Base-by-base conservation (phyloP, 352 stramenopile species). In the Pythium phragmitis region DNA sequence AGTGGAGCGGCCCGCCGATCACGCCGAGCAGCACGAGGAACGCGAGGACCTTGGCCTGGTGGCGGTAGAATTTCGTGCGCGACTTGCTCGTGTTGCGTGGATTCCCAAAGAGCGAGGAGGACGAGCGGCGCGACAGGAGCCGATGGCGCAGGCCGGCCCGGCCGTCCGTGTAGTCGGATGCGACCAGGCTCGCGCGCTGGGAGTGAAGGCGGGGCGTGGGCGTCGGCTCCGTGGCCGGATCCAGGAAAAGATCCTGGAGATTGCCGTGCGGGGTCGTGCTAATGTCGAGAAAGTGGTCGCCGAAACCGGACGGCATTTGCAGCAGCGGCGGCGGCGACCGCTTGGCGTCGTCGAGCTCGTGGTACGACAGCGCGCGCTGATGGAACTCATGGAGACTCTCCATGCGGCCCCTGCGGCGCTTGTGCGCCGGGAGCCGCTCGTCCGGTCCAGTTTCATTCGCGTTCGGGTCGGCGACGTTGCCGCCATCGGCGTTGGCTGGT, bases 351-450 rank as follows among this genome's bases (percentile, higher is more conserved):
- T 58, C 51, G 21, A 58, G 34, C 42, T 75, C 65, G 23, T 77
- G 51, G 37, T 91, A 91, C 30, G 75, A 82, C 43, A 80, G 75
- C 41, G 79, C 85, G 33, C 85, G 85, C 67, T 92, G 85, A 69
- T 92, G 82, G 73, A 94, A 94, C 75, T 94, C 85, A 59, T 89
- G 80, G 28, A 94, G 72, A 63, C 82, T 92, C 43, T 73, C 73
- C 52, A 94, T 91, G 51, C 83, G 85, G 1, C 85, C 85, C 16
- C 70, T 77, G 51, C 82, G 82, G 48, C 82, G 82, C 74, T 88
- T 77, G 59, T 91, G 79, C 17, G 80, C 71, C 4, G 85, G 85
- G 50, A 91, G 60, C 54, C 72, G 63, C 26, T 82, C 74, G 48
- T 87, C 78, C 36, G 43, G 39, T 26, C n/a, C 28, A 26, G 49